Base-by-base conservation (phyloP, 495 filamentous ascomycete species). In the Hyaloscypha bicolor region DNA sequence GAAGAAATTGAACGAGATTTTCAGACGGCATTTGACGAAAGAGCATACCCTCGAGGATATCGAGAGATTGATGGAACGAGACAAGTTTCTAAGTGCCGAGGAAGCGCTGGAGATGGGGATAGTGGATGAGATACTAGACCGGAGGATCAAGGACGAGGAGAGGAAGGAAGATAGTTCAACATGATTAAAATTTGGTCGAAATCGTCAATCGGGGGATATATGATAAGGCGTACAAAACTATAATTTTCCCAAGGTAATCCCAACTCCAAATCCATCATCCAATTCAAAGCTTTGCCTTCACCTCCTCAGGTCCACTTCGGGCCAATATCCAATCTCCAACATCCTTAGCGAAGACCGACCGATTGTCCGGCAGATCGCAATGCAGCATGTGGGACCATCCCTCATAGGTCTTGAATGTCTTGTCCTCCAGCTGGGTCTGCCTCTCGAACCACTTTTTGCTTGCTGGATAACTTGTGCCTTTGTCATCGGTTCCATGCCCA, bases 31-130 rank as follows among this genome's bases (percentile, higher is more conserved):
- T 79, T 76, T 99, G 74, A 97, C 91, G 67, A 91, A 88, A 77
- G 81, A 88, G 66, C 79, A 90, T 74, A 84, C 79, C 1, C 77
- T 97, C 65, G 87, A 92, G 62, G 92, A 94, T 62, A 88, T 97
- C 75, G 95, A 96, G 83, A 91, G 86, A 79, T 79, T 97, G 74
- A 97, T 99, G 93, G 95, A 99, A 83, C 79, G 95, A 62, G 95
- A 99, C 78, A 93, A 93, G 71, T 97, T 97, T 72, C 87, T 98
- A 86, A 88, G 90, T 60, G 94, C 93, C 4, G 75, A 90, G 51
- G 94, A 97, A 79, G 94, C 95, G 19, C 80, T 92, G 75, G 91
- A 95, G 29, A 82, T 96, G 78, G 95, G 95, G 0, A 89, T 99
- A 72, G 85, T 99, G 33, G 95, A 99, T 82, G 86, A 94, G 78